Conservation (phyloP, 1,139 yeast species). For the Diutina siamensis region DNA sequence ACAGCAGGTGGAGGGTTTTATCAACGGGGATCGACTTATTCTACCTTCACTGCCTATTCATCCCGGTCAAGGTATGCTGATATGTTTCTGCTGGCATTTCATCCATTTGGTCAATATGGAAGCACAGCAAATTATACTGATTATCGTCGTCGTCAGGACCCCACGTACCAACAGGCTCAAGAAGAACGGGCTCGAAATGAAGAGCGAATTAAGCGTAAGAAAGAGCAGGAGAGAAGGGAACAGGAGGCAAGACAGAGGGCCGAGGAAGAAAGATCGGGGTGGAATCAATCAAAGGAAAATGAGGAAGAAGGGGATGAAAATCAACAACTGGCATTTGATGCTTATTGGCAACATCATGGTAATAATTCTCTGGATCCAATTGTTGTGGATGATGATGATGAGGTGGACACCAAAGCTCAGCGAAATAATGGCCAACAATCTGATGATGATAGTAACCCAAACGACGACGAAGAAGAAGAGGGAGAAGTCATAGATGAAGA, state of each 20-base stretch:
- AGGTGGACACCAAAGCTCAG: neutral
- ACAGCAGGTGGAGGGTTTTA: neutral
- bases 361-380: conserved; percentile 3
- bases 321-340: neutral
- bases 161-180: neutral
- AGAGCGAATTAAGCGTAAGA: neutral
- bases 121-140: neutral
- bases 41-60: neutral
- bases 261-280: neutral
- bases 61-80: neutral
- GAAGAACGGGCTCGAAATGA: neutral
- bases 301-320: neutral
- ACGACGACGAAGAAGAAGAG: neutral
- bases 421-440: neutral
- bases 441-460: neutral
- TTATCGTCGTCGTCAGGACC: neutral
- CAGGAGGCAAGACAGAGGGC: neutral
- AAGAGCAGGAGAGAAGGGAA: neutral
- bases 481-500: neutral
- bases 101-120: neutral
- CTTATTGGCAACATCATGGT: conserved; percentile 1
- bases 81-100: neutral
- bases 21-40: neutral
- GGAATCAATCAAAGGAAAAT: neutral
- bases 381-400: neutral